phyloP scores from a whole-genome alignment of 1,284 basidiomycete genomes.

The Tilletia indica region DNA sequence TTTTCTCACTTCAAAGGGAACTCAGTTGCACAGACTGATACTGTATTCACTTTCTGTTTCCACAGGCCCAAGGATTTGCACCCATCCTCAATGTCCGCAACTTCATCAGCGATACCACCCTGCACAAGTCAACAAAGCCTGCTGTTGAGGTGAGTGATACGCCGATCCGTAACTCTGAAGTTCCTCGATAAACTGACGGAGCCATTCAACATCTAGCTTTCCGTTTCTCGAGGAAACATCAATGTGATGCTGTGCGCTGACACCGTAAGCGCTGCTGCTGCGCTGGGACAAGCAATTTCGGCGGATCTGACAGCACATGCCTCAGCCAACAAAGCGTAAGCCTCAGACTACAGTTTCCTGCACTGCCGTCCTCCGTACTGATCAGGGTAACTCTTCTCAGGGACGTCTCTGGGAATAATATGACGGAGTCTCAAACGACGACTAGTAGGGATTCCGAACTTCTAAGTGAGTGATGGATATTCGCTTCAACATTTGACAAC shows the following conservation, averaged over 20 bases:
- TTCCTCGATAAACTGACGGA: background rate
- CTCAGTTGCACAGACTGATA: background rate
- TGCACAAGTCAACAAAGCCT: constrained; percentile 41
- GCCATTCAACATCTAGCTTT: background rate
- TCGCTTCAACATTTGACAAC: background rate
- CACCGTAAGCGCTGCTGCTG: background rate
- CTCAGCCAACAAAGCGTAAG: background rate
- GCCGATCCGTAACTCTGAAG: too few relatives aligned
- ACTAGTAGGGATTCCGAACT: background rate
- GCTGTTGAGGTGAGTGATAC: constrained; percentile 38
- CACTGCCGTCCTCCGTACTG: background rate
- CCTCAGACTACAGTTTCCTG: background rate
- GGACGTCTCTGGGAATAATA: background rate
- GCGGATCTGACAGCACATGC: background rate
- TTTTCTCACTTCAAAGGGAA: background rate
- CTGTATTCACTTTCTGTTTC: background rate
- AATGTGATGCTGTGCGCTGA: constrained; percentile 14
- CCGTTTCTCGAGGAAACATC: background rate
- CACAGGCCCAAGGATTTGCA: constrained; percentile 25
- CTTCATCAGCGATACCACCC: constrained; percentile 28
- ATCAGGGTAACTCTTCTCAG: background rate
- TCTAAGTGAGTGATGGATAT: background rate
- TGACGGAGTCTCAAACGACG: background rate
- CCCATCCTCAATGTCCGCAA: constrained; percentile 56
- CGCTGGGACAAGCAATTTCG: background rate